Percentiles rank a stretch among this genome's conserved stretches.
phyloP scores from a whole-genome alignment of 441 rosid genomes.

The Pelargonium cotyledonis region DNA sequence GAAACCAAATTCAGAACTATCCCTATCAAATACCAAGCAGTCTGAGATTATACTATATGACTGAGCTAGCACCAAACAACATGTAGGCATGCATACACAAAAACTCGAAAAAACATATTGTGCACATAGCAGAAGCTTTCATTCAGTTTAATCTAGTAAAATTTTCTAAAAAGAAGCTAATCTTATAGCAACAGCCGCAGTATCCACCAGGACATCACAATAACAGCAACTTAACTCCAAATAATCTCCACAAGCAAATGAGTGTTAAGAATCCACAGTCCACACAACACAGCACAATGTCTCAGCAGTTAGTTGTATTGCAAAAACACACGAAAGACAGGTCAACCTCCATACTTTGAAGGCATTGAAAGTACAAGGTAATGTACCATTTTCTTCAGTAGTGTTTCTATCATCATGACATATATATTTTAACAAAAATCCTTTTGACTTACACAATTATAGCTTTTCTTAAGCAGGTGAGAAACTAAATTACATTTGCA shows the following conservation, averaged over 20 bases:
- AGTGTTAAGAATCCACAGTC: not conserved
- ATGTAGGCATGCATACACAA: not conserved
- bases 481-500: not conserved
- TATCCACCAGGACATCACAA: not conserved
- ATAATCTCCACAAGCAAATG: not conserved
- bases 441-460: not conserved
- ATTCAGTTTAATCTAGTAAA: not conserved
- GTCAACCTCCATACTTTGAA: not conserved
- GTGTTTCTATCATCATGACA: not conserved
- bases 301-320: not conserved
- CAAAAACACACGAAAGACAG: not conserved
- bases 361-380: not conserved
- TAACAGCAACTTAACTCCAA: not conserved
- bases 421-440: not conserved
- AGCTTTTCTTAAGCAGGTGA: not conserved
- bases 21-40: not conserved
- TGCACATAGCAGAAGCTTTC: not conserved
- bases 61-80: slow-evolving; percentile 6
- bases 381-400: not conserved
- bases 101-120: not conserved
- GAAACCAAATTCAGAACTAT: not conserved
- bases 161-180: not conserved
- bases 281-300: not conserved
- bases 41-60: not conserved
- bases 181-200: not conserved